Conservation (phyloP, 2,329 filamentous ascomycete genomes). For the Cryphonectria carpinicola region DNA sequence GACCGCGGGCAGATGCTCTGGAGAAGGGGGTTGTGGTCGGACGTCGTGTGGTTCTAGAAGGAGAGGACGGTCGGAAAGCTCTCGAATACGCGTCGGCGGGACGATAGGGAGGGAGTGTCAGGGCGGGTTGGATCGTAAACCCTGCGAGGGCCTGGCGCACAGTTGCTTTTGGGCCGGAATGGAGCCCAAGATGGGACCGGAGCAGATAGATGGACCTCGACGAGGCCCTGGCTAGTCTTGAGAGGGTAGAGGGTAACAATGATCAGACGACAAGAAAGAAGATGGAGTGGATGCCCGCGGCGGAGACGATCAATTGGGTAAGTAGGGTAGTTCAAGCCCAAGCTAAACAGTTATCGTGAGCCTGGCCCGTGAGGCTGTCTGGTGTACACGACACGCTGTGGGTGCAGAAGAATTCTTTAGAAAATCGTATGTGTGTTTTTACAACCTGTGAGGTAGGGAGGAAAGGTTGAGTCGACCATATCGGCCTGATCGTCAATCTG, state of each 20-base stretch:
- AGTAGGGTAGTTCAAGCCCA: neutral
- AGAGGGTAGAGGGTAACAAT: neutral
- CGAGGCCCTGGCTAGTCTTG: slow-evolving; percentile 1
- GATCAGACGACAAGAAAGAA: neutral
- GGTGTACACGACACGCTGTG: neutral
- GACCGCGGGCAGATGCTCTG: neutral
- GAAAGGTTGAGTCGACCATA: neutral
- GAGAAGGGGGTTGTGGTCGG: neutral
- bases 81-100: neutral
- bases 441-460: neutral
- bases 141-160: neutral
- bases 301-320: neutral
- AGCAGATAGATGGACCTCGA: slow-evolving; percentile 1
- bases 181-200: neutral
- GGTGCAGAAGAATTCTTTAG: neutral
- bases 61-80: neutral
- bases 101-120: neutral
- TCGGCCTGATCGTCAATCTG: neutral
- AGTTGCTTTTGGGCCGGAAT: neutral
- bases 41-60: neutral
- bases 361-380: neutral
- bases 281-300: neutral
- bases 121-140: slow-evolving; percentile 4
- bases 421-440: neutral
- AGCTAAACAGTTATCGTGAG: neutral